Evolutionary conservation across 805 yeast species (phyloP), one percentile per base, ranked within the genome.

Genomic region (Cyberlindnera petersonii): DNA sequence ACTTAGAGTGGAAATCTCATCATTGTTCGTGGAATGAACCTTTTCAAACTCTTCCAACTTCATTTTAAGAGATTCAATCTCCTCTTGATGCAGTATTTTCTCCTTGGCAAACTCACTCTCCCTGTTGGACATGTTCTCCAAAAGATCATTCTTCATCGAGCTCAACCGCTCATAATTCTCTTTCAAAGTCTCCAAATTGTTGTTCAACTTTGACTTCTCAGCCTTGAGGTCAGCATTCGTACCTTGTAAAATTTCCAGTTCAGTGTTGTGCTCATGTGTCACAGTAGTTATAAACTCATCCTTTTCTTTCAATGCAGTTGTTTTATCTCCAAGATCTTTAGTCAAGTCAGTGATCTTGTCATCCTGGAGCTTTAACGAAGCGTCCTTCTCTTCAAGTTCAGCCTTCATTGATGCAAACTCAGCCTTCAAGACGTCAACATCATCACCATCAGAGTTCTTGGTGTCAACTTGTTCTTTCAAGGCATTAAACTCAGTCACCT

Each of bases 81-180:
- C 81, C 9, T 66, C 64, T 40, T 72, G 73, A 15, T 73, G 64
- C 4, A 55, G 41, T 31, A 69, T 67, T 1, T 82, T 62, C 48
- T 83, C 89, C 26, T 65, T 66, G 3, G 67, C 61, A 46, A 73
- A 72, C 34, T 81, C 88, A 9, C 55, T 55, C 48, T 83, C 88
- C 46, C 82, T 73, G 23, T 79, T 71, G 1, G 82, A 64, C 77
- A 85, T 70, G 51, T 82, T 83, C 15, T 80, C 84, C 11, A 81
- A 58, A 17, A 86, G 60, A 48, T 83, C 88, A 22, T 71, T 66
- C 53, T 82, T 83, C 68, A 78, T 69, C 5, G 54, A 42, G 35
- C 53, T 56, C 26, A 55, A 31, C 14, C 46, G 29, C 27, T 58
- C 61, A 26, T 58, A 55, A 15, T 57, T 49, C 29, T 52, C 56